phyloP scores from a whole-genome alignment of 257 asterid species.

The Echium plantagineum region DNA sequence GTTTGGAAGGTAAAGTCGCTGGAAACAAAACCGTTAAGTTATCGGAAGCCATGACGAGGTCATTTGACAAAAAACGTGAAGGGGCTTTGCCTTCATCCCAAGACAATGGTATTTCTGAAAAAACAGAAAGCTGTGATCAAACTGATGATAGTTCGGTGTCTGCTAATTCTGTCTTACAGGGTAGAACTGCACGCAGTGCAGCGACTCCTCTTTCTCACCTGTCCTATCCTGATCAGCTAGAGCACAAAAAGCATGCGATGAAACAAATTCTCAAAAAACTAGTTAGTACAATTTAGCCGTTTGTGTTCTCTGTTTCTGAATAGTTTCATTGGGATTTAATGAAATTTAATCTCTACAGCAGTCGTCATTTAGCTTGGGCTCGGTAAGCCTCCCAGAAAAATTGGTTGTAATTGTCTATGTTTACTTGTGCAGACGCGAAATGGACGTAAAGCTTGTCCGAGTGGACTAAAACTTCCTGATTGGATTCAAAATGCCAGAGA shows the following conservation, averaged over 20 bases:
- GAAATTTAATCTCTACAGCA: not conserved
- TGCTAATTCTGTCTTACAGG: constrained; percentile 28
- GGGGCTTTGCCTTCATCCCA: constrained; percentile 16
- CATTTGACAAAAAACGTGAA: constrained; percentile 54
- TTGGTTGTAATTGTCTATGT: not conserved
- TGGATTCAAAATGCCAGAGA: constrained; percentile 84
- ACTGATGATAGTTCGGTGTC: constrained; percentile 21
- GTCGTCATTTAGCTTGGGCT: not conserved
- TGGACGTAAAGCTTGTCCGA: constrained; percentile 90
- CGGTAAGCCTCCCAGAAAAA: not conserved
- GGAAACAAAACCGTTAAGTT: constrained; percentile 74
- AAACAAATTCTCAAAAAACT: constrained; percentile 63
- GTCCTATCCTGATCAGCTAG: constrained; percentile 83
- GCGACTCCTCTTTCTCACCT: constrained; percentile 96
- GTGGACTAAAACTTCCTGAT: constrained; percentile 74
- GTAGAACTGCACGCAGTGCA: constrained; percentile 64
- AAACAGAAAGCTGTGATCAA: constrained; percentile 29
- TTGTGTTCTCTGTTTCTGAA: not conserved
- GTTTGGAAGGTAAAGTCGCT: constrained; percentile 52
- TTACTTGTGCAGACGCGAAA: constrained; percentile 57
- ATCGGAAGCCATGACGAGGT: constrained; percentile 53
- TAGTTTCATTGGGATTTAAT: not conserved
- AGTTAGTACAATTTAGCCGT: constrained; percentile 28
- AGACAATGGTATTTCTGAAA: constrained; percentile 17
- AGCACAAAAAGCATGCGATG: constrained; percentile 63